These are phyloP conservation scores for Styphnolobium japonicum DNA, from an alignment of 306 rosid species.

Conservation along the genomic window DNA sequence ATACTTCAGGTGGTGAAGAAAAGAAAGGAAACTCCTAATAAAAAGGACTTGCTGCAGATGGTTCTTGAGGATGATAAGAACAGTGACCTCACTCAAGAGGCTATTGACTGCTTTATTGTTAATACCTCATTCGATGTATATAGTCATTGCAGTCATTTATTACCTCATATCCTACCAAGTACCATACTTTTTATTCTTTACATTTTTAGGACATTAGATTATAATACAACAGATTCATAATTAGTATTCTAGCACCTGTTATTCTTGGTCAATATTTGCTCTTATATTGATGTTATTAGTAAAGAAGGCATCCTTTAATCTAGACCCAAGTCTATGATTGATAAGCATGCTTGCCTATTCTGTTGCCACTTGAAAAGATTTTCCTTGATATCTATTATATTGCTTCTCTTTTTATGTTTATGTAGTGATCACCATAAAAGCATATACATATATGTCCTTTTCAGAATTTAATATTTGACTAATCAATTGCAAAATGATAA, in stretches of 20 bases:
- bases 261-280: neutral
- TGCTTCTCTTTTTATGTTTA: neutral
- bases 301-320: too few species aligned
- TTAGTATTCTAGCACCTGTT: neutral
- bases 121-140: too few species aligned
- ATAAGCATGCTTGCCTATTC: neutral
- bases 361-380: neutral
- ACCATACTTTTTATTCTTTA: neutral
- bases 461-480: neutral
- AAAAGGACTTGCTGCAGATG: constrained; percentile 32
- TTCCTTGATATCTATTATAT: neutral
- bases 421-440: neutral
- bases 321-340: too few species aligned
- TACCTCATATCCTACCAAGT: too few species aligned
- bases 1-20: constrained; percentile 30
- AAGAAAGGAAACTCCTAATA: constrained; percentile 2
- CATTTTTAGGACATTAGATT: neutral
- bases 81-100: constrained; percentile 12
- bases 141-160: too few species aligned
- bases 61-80: constrained; percentile 31
- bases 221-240: too few species aligned
- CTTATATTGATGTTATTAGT: neutral
- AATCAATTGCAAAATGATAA: neutral
- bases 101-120: constrained; percentile 23
- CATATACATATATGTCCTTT: neutral